Evolutionary conservation across 2,329 filamentous ascomycete genomes (phyloP).

Genomic region (Malbranchea cinnamomea): DNA sequence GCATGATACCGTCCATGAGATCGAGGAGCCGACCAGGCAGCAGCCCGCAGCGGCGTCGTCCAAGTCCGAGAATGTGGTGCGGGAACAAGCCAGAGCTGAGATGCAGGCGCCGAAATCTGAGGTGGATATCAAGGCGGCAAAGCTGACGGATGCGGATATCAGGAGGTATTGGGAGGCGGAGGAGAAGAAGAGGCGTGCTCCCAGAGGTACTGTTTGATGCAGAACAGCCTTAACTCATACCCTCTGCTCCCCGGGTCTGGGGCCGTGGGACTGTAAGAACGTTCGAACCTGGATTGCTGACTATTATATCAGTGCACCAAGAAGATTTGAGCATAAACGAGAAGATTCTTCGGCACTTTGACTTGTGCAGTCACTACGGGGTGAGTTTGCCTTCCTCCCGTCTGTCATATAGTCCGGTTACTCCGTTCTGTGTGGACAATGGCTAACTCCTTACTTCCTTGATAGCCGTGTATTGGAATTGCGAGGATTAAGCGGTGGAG

Average conservation of each 20-base stretch:
- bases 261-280: not conserved
- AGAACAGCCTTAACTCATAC: not conserved
- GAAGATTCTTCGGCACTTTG: conserved; percentile 82
- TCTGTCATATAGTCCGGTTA: not conserved
- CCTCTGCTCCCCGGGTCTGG: not conserved
- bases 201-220: conserved; percentile 29
- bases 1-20: not conserved
- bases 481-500: conserved; percentile 72
- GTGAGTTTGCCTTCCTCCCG: conserved; percentile 41
- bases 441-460: not conserved
- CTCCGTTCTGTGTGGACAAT: not conserved
- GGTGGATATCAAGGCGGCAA: conserved; percentile 38
- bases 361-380: conserved; percentile 80
- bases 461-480: conserved; percentile 76
- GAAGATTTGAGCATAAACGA: conserved; percentile 55
- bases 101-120: conserved; percentile 18
- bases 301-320: conserved; percentile 61
- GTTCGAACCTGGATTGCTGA: not conserved
- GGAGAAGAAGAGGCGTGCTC: conserved; percentile 52
- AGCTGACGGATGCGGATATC: conserved; percentile 54
- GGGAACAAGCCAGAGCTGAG: conserved; percentile 35
- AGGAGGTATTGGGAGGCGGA: conserved; percentile 62
- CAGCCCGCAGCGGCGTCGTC: conserved; percentile 12
- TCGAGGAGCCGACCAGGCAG: conserved; percentile 7
- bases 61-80: conserved; percentile 23